Percentiles rank a stretch among this genome's conserved stretches.
phyloP scores from a whole-genome alignment of 371 early-diverging fungal species.

The Circinella minor region DNA sequence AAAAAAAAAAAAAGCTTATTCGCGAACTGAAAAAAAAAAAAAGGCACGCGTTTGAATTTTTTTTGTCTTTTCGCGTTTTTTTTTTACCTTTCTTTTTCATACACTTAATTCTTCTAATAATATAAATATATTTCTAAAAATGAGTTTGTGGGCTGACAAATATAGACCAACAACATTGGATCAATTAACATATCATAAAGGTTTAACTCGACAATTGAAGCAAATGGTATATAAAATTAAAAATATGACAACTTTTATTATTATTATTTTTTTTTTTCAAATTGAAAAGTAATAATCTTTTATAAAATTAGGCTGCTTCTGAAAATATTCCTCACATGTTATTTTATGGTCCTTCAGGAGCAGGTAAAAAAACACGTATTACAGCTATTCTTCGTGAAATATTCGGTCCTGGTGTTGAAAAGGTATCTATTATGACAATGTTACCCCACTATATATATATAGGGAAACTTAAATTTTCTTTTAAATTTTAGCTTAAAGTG shows the following conservation, averaged over 20 bases:
- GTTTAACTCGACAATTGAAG: constrained; percentile 76
- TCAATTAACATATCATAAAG: constrained; percentile 83
- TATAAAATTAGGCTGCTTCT: constrained; percentile 60
- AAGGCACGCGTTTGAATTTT: no score
- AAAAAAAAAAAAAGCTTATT: no score
- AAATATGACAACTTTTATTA: no score
- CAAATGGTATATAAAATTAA: no score
- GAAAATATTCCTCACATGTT: constrained; percentile 96
- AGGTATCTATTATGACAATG: constrained; percentile 54
- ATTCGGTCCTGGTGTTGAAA: constrained; percentile 93
- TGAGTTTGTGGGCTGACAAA: constrained; percentile 98
- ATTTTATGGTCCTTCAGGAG: constrained; percentile 96
- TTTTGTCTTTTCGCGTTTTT: no score
- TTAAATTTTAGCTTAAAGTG: constrained; percentile 75
- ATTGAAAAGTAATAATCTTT: no score
- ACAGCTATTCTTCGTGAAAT: constrained; percentile 84
- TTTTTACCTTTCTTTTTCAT: no score
- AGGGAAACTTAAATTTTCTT: neutral
- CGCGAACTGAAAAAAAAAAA: no score
- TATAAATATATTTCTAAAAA: constrained; percentile 15
- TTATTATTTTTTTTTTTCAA: no score
- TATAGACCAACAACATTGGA: constrained; percentile 90
- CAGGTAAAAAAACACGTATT: constrained; percentile 98
- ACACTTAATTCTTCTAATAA: no score
- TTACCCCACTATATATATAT: neutral